Evolutionary conservation across 108 stramenopile genomes (phyloP).

Genomic region (Fistulifera pelliculosa): DNA sequence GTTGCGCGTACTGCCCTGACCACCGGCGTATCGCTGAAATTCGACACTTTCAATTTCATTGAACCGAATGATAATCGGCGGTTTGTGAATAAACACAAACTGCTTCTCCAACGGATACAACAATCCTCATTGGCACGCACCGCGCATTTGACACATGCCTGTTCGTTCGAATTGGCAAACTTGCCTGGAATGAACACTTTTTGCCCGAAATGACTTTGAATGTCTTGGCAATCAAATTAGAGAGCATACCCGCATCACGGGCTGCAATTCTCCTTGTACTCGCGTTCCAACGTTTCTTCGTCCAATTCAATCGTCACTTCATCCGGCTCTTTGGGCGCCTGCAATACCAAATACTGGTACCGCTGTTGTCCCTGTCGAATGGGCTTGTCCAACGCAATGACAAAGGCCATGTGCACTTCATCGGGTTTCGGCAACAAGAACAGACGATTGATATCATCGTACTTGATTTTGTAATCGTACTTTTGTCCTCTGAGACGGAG

Average conservation of each 20-base stretch:
- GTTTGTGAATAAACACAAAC: slow-evolving; percentile 99
- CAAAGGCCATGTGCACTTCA: slow-evolving; percentile 90
- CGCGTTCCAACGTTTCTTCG: slow-evolving; percentile 86
- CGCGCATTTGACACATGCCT: slow-evolving; percentile 82
- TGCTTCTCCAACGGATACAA: slow-evolving; percentile 97
- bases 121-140: slow-evolving; percentile 92
- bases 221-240: slow-evolving; percentile 94
- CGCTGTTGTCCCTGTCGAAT: slow-evolving; percentile 98
- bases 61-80: slow-evolving; percentile 93
- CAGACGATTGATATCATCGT: slow-evolving; percentile 90
- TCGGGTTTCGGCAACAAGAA: slow-evolving; percentile 94
- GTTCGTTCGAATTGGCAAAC: slow-evolving; percentile 81
- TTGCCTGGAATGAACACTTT: slow-evolving; percentile 95
- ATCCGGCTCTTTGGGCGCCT: slow-evolving; percentile 71
- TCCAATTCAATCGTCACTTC: slow-evolving; percentile 84
- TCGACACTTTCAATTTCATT: slow-evolving; percentile 94
- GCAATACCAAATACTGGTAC: slow-evolving; percentile 95
- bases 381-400: slow-evolving; percentile 94
- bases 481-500: slow-evolving; percentile 86
- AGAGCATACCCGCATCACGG: slow-evolving; percentile 88
- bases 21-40: slow-evolving; percentile 92
- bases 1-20: slow-evolving; percentile 84
- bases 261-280: slow-evolving; percentile 82
- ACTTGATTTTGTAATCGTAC: slow-evolving; percentile 98
- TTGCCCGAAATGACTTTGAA: slow-evolving; percentile 96